These are phyloP conservation scores for Phytophthora syringae DNA, from an alignment of 352 stramenopile species.

Conservation along the genomic window DNA sequence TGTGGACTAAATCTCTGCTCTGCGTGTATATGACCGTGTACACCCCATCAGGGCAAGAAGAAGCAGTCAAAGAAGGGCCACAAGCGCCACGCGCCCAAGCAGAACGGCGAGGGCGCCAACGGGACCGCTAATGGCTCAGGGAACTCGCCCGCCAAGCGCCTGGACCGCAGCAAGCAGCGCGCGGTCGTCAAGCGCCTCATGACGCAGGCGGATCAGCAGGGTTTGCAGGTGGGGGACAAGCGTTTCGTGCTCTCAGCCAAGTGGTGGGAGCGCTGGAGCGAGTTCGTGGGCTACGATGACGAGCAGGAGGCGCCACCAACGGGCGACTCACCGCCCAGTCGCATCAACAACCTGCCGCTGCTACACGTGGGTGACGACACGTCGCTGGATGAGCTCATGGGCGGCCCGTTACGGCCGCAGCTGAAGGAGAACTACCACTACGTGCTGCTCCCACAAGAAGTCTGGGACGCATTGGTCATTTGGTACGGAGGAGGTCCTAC, in stretches of 20 bases:
- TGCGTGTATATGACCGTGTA: background rate
- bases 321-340: conserved; percentile 44
- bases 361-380: conserved; percentile 55
- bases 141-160: conserved; percentile 15
- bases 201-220: conserved; percentile 67
- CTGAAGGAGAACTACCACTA: conserved; percentile 85
- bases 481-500: conserved; percentile 78
- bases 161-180: conserved; percentile 55
- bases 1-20: background rate
- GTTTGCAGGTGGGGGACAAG: conserved; percentile 79
- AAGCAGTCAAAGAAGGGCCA: conserved; percentile 64
- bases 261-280: conserved; percentile 85
- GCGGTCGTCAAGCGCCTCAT: conserved; percentile 63
- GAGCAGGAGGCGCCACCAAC: conserved; percentile 15
- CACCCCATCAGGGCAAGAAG: conserved; percentile 47
- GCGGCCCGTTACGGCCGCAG: conserved; percentile 60
- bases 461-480: conserved; percentile 72
- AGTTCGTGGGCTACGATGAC: conserved; percentile 70
- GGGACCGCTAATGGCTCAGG: background rate
- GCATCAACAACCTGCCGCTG: conserved; percentile 71
- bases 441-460: conserved; percentile 70
- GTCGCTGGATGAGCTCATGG: conserved; percentile 72
- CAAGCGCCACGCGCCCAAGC: conserved; percentile 49
- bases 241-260: conserved; percentile 81
- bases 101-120: conserved; percentile 35